Conservation (phyloP, 2,329 filamentous ascomycete genomes). For the Shiraia sp. region DNA sequence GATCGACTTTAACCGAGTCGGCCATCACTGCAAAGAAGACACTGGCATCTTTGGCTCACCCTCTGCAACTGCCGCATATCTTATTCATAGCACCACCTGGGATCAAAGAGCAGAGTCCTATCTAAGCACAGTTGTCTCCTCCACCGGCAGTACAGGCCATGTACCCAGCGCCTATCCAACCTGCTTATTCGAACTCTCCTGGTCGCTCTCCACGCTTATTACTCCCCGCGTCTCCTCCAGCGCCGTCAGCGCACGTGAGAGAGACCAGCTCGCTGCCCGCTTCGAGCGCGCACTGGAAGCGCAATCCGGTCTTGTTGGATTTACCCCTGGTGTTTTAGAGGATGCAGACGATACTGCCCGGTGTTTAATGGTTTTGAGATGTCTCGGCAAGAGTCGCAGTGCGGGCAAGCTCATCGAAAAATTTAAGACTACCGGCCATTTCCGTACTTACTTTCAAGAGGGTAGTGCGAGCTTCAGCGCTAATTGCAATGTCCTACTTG, state of each 20-base stretch:
- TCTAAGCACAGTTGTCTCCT: conserved; percentile 25
- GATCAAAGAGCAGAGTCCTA: conserved; percentile 37
- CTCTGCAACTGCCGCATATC: conserved; percentile 45
- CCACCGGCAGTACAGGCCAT: conserved; percentile 11
- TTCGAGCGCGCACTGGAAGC: conserved; percentile 2
- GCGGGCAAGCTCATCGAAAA: conserved; percentile 11
- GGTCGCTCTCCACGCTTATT: conserved; percentile 20
- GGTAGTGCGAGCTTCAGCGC: conserved; percentile 39
- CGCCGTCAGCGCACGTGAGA: background rate
- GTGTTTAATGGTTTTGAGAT: conserved; percentile 3
- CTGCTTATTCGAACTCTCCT: conserved; percentile 33
- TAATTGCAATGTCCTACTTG: conserved; percentile 41
- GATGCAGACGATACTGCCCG: conserved; percentile 38
- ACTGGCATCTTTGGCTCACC: conserved; percentile 44
- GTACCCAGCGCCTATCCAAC: conserved; percentile 36
- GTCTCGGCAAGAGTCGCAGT: background rate
- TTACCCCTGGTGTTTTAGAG: conserved; percentile 9
- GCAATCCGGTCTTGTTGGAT: conserved; percentile 8
- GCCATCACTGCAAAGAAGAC: conserved; percentile 10
- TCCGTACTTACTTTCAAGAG: conserved; percentile 37
- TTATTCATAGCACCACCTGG: conserved; percentile 36
- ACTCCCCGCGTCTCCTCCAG: conserved; percentile 12
- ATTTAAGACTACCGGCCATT: conserved; percentile 36
- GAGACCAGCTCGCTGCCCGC: background rate
- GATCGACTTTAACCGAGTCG: conserved; percentile 43